A percentile compares a stretch with the other conserved stretches of the same genome.
Evolutionary conservation across 1,284 basidiomycete genomes (phyloP).

Genomic region (Phaffia rhodozyma): DNA sequence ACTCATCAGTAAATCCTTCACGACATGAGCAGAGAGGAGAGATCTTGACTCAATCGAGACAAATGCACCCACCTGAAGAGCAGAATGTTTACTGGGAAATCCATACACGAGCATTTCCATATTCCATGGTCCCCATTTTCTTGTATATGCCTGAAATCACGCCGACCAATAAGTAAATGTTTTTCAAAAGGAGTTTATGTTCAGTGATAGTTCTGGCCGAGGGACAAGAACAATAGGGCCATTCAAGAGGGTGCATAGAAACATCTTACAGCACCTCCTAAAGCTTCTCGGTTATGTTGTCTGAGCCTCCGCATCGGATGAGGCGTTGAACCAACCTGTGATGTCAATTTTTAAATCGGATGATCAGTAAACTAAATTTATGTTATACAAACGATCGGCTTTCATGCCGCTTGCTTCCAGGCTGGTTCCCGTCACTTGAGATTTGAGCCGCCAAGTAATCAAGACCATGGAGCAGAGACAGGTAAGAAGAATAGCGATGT

Average conservation of each 20-base stretch:
- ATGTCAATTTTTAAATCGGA: background rate
- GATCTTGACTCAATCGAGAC: background rate
- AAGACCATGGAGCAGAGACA: background rate
- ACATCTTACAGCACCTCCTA: slow-evolving; percentile 8
- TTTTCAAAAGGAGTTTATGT: background rate
- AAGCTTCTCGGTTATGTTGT: slow-evolving; percentile 16
- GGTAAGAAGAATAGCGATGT: background rate
- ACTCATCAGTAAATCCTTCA: background rate
- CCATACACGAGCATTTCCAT: slow-evolving; percentile 19
- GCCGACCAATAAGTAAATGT: background rate
- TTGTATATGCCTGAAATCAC: slow-evolving; percentile 3
- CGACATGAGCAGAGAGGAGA: background rate
- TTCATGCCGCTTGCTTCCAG: too few species aligned
- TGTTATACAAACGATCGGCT: background rate
- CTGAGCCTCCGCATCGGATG: slow-evolving; percentile 13
- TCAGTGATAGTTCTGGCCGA: background rate
- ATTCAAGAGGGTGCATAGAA: background rate
- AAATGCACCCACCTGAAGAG: slow-evolving; percentile 9
- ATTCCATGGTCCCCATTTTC: slow-evolving; percentile 10
- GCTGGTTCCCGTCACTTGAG: too few species aligned
- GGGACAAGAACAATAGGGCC: background rate
- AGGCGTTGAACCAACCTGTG: slow-evolving; percentile 13
- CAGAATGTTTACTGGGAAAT: slow-evolving; percentile 24
- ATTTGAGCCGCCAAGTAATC: background rate
- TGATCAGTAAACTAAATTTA: too few species aligned